These are phyloP conservation scores for Wickerhamomyces sp. DNA, from an alignment of 1,139 yeast genomes.

Conservation along the genomic window DNA sequence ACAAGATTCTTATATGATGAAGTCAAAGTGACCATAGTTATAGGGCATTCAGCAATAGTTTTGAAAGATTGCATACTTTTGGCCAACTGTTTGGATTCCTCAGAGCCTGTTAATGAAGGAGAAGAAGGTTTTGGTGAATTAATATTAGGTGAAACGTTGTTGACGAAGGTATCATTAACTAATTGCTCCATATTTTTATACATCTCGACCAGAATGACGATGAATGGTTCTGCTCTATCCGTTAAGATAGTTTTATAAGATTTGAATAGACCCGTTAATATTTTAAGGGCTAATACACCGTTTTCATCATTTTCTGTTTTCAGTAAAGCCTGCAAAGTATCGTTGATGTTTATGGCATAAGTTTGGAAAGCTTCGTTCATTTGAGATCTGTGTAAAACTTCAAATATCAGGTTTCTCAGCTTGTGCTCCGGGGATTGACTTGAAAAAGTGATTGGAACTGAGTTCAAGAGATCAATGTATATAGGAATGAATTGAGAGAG, in stretches of 20 bases:
- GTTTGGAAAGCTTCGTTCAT: slow-evolving; percentile 81
- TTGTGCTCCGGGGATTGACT: slow-evolving; percentile 66
- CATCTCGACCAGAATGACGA: slow-evolving; percentile 69
- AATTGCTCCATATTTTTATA: slow-evolving; percentile 79
- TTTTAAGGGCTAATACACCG: slow-evolving; percentile 88
- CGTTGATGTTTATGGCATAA: slow-evolving; percentile 58
- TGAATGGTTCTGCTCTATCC: slow-evolving; percentile 75
- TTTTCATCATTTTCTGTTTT: slow-evolving; percentile 89
- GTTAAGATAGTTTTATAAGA: slow-evolving; percentile 67
- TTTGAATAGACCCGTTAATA: slow-evolving; percentile 83
- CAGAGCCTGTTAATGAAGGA: slow-evolving; percentile 34
- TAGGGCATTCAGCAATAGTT: slow-evolving; percentile 94
- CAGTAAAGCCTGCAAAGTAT: slow-evolving; percentile 55
- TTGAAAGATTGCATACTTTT: slow-evolving; percentile 78
- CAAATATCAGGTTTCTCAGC: slow-evolving; percentile 70
- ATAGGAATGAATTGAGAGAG: slow-evolving; percentile 58
- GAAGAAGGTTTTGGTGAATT: slow-evolving; percentile 38
- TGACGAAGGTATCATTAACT: slow-evolving; percentile 59
- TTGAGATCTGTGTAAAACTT: slow-evolving; percentile 75
- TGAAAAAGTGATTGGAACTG: slow-evolving; percentile 69
- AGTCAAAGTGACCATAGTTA: slow-evolving; percentile 87
- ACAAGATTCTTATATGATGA: slow-evolving; percentile 81
- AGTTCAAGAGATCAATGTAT: slow-evolving; percentile 53
- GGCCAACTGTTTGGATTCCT: slow-evolving; percentile 22
- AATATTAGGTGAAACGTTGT: slow-evolving; percentile 23